Conservation (phyloP, 148 eudicot genomes). For the Vaccinium corymbosum region DNA sequence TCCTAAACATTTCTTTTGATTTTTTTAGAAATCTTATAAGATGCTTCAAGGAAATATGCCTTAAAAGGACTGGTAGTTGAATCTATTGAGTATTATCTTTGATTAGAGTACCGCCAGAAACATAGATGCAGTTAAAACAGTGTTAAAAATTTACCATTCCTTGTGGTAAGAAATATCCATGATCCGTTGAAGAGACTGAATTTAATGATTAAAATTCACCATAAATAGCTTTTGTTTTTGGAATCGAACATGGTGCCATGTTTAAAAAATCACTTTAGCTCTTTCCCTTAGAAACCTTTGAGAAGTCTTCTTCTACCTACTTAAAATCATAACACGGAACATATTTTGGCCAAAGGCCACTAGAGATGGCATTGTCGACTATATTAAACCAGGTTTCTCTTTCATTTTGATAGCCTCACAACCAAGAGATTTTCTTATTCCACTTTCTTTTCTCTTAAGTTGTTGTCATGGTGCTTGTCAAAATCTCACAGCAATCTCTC, state of each 20-base stretch:
- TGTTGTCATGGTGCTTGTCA: neutral
- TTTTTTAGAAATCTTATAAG: neutral
- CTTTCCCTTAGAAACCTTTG: neutral
- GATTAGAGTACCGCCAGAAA: too few species aligned
- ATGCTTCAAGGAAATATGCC: neutral
- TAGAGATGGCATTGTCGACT: neutral
- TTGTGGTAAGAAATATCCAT: neutral
- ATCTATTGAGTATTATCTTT: neutral
- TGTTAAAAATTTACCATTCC: neutral
- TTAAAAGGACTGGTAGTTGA: neutral
- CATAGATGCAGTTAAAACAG: too few species aligned
- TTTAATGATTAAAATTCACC: neutral
- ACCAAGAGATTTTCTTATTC: neutral
- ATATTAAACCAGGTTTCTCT: too few species aligned
- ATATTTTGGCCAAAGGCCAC: neutral
- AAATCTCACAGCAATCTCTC: neutral
- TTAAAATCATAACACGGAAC: neutral
- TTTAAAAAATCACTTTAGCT: neutral
- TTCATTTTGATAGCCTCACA: neutral
- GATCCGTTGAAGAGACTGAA: neutral
- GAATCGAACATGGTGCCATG: neutral
- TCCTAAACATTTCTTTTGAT: constrained; percentile 39
- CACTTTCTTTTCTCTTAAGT: neutral
- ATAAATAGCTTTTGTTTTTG: neutral
- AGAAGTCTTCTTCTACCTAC: neutral